phyloP scores from a whole-genome alignment of 495 filamentous ascomycete species.

The Podospora appendiculata region DNA sequence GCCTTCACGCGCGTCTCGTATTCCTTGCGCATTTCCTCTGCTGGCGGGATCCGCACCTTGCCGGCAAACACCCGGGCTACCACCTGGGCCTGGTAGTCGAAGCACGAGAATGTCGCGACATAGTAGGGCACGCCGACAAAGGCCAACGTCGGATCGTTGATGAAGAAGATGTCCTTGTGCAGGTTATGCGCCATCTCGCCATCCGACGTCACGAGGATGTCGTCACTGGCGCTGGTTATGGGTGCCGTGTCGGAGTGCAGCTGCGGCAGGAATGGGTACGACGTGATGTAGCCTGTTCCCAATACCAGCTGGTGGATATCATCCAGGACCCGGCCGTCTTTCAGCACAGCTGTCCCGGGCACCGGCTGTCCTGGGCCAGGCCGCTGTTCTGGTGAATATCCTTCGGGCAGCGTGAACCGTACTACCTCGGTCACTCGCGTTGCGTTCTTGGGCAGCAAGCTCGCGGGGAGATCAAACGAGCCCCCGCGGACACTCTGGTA shows the following conservation, averaged over 20 bases:
- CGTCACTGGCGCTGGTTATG: conserved; percentile 34
- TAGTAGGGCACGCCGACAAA: conserved; percentile 57
- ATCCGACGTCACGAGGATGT: conserved; percentile 49
- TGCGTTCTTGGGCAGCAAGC: conserved; percentile 39
- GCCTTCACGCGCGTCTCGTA: conserved; percentile 36
- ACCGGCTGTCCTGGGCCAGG: conserved; percentile 3
- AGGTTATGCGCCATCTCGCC: conserved; percentile 60
- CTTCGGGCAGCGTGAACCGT: conserved; percentile 12
- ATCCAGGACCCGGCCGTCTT: conserved; percentile 33
- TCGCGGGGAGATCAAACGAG: conserved; percentile 45
- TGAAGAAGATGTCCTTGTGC: conserved; percentile 61
- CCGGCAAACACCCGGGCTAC: conserved; percentile 50
- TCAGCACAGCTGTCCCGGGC: conserved; percentile 19
- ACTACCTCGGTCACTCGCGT: conserved; percentile 44
- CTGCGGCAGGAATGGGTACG: conserved; percentile 48
- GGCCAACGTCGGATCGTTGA: conserved; percentile 51
- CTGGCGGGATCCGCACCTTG: conserved; percentile 38
- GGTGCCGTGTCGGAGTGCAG: conserved; percentile 30
- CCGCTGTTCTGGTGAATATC: too few relatives aligned
- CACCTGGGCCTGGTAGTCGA: conserved; percentile 58
- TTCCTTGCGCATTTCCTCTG: conserved; percentile 41
- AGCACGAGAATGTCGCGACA: conserved; percentile 54
- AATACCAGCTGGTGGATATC: conserved; percentile 49
- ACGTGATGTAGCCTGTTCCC: conserved; percentile 59
- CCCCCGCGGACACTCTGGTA: conserved; percentile 55